Evolutionary conservation across 2,329 filamentous ascomycete species (phyloP).

Genomic region (Claviceps monticola): DNA sequence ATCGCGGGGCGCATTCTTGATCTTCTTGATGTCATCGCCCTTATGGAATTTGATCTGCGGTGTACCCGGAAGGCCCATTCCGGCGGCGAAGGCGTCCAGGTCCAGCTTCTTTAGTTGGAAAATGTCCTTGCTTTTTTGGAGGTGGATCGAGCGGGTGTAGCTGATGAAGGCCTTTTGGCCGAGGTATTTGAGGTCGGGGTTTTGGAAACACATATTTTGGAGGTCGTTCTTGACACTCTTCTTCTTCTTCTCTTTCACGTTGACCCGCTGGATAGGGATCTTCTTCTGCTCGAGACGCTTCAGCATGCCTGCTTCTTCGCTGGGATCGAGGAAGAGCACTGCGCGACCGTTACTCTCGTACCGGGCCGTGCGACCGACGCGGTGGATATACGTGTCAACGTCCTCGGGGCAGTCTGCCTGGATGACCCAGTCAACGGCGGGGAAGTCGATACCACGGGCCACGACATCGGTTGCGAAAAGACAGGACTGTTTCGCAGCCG

Average conservation of each 20-base stretch:
- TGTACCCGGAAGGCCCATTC: constrained; percentile 76
- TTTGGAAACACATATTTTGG: constrained; percentile 92
- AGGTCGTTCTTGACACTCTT: constrained; percentile 71
- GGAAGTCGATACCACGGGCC: constrained; percentile 87
- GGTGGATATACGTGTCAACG: constrained; percentile 93
- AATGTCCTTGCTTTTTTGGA: constrained; percentile 84
- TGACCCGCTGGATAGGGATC: constrained; percentile 75
- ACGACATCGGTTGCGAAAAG: constrained; percentile 94
- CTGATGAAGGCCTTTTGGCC: constrained; percentile 93
- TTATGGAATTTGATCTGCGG: constrained; percentile 90
- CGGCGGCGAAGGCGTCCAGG: constrained; percentile 72
- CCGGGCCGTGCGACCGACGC: constrained; percentile 86
- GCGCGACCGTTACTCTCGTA: constrained; percentile 81
- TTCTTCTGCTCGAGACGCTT: constrained; percentile 76
- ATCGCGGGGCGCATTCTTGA: constrained; percentile 73
- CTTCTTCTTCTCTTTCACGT: constrained; percentile 80
- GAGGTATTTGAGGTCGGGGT: constrained; percentile 84
- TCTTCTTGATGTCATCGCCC: constrained; percentile 71
- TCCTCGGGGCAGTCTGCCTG: constrained; percentile 96
- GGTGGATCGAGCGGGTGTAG: constrained; percentile 70
- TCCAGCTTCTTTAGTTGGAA: constrained; percentile 77
- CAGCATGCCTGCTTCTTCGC: constrained; percentile 85
- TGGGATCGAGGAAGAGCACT: constrained; percentile 82
- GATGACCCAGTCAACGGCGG: constrained; percentile 96
- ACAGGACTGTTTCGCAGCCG: constrained; percentile 67